Conservation (phyloP, 2,329 filamentous ascomycete species). For the Neurospora sp. region DNA sequence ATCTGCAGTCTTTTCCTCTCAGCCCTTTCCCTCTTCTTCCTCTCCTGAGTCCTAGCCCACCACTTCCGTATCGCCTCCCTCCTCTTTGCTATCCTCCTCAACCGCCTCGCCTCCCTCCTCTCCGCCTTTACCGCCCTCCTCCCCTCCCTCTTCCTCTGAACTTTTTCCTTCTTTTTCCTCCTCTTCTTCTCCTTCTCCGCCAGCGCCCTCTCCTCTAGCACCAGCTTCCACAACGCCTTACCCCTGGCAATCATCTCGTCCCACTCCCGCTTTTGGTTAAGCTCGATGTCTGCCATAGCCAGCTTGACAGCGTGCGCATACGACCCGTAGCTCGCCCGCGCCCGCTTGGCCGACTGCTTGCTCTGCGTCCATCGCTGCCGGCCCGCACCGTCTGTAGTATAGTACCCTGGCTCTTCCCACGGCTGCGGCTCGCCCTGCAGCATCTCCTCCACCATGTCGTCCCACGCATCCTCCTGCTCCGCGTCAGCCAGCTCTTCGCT, state of each 20-base stretch:
- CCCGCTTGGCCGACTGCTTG: neutral
- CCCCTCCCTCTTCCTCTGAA: slow-evolving; percentile 6
- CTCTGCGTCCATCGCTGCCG: slow-evolving; percentile 22
- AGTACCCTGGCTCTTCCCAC: slow-evolving; percentile 26
- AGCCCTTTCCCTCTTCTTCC: neutral
- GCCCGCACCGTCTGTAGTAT: neutral
- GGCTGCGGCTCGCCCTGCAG: slow-evolving; percentile 15
- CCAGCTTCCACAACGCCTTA: slow-evolving; percentile 30
- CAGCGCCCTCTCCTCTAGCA: slow-evolving; percentile 28
- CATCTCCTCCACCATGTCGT: slow-evolving; percentile 27
- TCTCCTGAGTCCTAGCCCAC: neutral
- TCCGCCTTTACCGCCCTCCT: slow-evolving; percentile 2
- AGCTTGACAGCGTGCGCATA: neutral
- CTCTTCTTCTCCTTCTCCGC: slow-evolving; percentile 22
- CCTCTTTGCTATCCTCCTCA: neutral
- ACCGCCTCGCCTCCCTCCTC: slow-evolving; percentile 1
- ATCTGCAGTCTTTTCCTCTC: neutral
- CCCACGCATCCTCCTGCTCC: slow-evolving; percentile 40
- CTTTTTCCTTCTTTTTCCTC: slow-evolving; percentile 16
- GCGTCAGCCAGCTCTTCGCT: slow-evolving; percentile 26
- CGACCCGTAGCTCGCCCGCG: neutral
- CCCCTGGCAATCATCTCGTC: slow-evolving; percentile 32
- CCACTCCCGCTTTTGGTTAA: slow-evolving; percentile 23
- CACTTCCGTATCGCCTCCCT: neutral
- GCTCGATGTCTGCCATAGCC: slow-evolving; percentile 16